Base-by-base conservation (phyloP, 2,329 filamentous ascomycete genomes). In the Pseudogymnoascus sp. region DNA sequence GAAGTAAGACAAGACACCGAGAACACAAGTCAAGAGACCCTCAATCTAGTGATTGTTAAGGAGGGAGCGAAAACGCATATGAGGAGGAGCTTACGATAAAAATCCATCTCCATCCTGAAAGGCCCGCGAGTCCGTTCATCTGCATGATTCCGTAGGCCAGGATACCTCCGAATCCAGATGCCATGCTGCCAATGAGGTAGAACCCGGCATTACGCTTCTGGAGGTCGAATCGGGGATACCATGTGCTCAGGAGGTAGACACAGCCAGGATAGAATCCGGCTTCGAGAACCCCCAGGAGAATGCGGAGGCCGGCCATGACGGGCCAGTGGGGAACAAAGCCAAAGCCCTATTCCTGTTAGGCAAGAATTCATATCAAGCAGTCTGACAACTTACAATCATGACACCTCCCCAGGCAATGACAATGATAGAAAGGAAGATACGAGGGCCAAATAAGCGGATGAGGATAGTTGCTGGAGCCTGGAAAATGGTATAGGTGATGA, bases 1-100 rank as follows among this genome's bases (percentile, higher is more conserved):
- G 75, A 82, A 80, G 74, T 81, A 86, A 60, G 79, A 90, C 90
- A 69, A 67, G 4, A 80, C 62, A 25, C 76, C 84, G 3, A 87
- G 70, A 13, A 77, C 55, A 62, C 80, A 80, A 5, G 86, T 89
- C 25, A 88, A 66, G 9, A 76, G 48, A 9, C 74, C 74, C 67
- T 74, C 75, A 66, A 75, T 73, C 27, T 39, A 60, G 15, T 15
- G 35, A 10, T 17, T 9, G 29, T 39, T 17, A 39, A 15, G n/a
- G 15, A 39, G 36, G 36, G 36, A n/a, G n/a, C 36, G 36, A 21
- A 15, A 55, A 15, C 25, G 12, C 44, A 15, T 12, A 25, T 55
- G 44, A 60, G 17, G n/a, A 10, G 15, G n/a, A 36, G 21, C 21
- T 21, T 39, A 39, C 13, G 48, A 84, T 82, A 58, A 84, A 84